phyloP scores from a whole-genome alignment of 345 rosid genomes.

The Laguncularia racemosa region DNA sequence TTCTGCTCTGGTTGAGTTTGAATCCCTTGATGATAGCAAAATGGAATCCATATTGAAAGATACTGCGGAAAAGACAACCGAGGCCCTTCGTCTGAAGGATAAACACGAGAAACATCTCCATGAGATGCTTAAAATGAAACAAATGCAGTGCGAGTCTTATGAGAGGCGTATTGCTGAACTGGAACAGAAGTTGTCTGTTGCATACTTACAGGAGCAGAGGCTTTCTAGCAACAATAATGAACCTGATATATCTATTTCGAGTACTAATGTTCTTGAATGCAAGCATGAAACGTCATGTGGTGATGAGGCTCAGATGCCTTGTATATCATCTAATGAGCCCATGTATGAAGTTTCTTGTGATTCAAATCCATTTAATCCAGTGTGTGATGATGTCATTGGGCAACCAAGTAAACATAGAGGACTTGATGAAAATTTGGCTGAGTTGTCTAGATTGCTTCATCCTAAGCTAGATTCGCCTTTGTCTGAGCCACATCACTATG shows the following conservation, averaged over 20 bases:
- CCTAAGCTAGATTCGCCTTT: conserved; percentile 75
- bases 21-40: conserved; percentile 54
- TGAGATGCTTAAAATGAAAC: conserved; percentile 68
- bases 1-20: conserved; percentile 56
- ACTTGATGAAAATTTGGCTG: conserved; percentile 90
- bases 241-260: conserved; percentile 31
- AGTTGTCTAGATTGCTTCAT: conserved; percentile 65
- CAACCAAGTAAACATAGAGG: conserved; percentile 78
- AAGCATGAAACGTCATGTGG: conserved; percentile 37
- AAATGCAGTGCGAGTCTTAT: conserved; percentile 68
- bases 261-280: conserved; percentile 24
- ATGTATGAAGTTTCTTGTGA: conserved; percentile 96
- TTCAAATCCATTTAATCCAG: conserved; percentile 48
- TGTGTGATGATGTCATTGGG: conserved; percentile 31
- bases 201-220: conserved; percentile 54
- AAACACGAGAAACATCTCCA: conserved; percentile 69
- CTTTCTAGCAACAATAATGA: conserved; percentile 38
- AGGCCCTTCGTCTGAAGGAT: conserved; percentile 83
- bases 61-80: conserved; percentile 68
- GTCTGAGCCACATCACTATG: conserved; percentile 69
- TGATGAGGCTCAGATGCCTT: conserved; percentile 39
- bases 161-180: conserved; percentile 91
- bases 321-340: conserved; percentile 55
- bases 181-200: conserved; percentile 76
- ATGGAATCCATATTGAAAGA: conserved; percentile 53